Evolutionary conservation across 805 yeast genomes (phyloP), one percentile per base, ranked within the genome.

Genomic region (Schwanniomyces occidentalis): DNA sequence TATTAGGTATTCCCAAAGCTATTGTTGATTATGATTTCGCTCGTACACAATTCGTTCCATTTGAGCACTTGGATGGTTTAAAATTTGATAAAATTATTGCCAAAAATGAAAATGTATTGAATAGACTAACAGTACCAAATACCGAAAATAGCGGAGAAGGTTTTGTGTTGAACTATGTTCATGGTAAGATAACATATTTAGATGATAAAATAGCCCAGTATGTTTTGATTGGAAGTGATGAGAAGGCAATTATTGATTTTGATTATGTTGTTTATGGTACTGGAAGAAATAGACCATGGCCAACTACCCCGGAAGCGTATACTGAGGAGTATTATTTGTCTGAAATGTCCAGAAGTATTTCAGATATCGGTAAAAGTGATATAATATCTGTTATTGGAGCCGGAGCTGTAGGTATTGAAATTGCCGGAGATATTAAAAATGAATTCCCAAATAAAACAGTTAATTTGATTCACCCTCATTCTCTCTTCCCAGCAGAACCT

Each of bases 221-320:
- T 34, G 27, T 35, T 8, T 42, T 65, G 29, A 34, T 38, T 16
- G 35, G 21, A 19, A 16, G 24, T 12, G 38, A 37, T 3, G 33
- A 34, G 4, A 12, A 31, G 16, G 45, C 38, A 9, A 40, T 39
- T 1, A 48, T 64, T 27, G 48, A 52, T 6, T 76, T 74, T 48
- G 77, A 76, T 42, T 75, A 71, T 42, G 69, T 65, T 14, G 56
- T 75, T 8, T 48, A 64, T 34, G 75, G 79, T 4, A 53, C 73
- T 2, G 81, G 81, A 1, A 57, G 80, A 48, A 59, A 73, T 34
- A 55, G 81, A 40, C 55, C 58, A 26, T 75, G 78, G 78, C 82
- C 81, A 9, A 66, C 73, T 23, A 74, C 75, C 22, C 81, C 80
- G 3, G 47, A 56, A n/a, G 77, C 71, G 0, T 45, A 43, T 29